Evolutionary conservation across 257 asterid species (phyloP).

Genomic region (Ajuga chamaepitys): DNA sequence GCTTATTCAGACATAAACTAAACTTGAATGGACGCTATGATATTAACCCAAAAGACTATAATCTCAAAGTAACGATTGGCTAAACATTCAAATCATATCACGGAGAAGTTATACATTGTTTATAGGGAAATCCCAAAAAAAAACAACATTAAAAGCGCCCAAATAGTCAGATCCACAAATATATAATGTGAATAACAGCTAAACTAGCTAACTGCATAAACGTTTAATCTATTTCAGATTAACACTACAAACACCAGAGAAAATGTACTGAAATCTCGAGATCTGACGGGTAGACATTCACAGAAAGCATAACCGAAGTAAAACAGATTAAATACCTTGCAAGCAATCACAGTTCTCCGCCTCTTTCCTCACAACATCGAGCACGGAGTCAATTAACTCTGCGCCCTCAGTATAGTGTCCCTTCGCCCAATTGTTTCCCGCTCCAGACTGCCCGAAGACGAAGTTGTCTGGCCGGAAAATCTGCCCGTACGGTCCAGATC

Average conservation of each 20-base stretch:
- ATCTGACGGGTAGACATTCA: neutral
- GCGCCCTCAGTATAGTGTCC: conserved; percentile 83
- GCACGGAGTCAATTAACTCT: conserved; percentile 70
- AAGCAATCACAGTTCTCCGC: conserved; percentile 77
- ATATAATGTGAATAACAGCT: neutral
- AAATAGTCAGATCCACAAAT: conserved; percentile 20
- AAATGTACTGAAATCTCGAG: neutral
- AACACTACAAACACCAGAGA: neutral
- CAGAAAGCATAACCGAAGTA: neutral
- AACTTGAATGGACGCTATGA: neutral
- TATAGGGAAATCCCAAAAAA: no score
- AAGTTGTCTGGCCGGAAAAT: conserved; percentile 36
- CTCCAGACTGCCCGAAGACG: conserved; percentile 75
- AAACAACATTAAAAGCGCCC: neutral
- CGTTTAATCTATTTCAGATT: neutral
- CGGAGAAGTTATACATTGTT: neutral
- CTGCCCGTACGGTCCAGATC: conserved; percentile 67
- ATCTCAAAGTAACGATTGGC: neutral
- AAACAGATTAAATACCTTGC: conserved; percentile 35
- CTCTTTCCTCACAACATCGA: conserved; percentile 72
- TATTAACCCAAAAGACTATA: neutral
- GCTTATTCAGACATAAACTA: no score
- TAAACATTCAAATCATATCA: neutral
- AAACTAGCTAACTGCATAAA: neutral
- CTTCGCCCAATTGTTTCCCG: conserved; percentile 72